Evolutionary conservation across 78 protist species (phyloP).

Genomic region (Speleostelium caveatum): DNA sequence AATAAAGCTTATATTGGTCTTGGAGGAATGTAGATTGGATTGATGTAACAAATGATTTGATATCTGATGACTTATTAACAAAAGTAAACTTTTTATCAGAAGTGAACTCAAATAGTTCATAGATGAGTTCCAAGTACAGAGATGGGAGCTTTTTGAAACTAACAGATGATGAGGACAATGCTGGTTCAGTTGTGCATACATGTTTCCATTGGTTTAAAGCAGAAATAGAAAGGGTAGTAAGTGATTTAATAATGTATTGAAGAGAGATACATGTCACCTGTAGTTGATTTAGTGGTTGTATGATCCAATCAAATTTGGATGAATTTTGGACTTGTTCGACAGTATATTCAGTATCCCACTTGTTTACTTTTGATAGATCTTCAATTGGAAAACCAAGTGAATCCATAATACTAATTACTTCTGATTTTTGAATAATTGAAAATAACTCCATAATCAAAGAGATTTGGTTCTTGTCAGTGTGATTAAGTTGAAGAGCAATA

Average conservation of each 20-base stretch:
- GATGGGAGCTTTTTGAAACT: too few relatives aligned
- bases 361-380: not conserved
- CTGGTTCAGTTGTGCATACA: too few relatives aligned
- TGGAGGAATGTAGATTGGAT: too few relatives aligned
- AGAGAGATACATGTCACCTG: not conserved
- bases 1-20: too few relatives aligned
- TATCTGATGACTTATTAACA: too few relatives aligned
- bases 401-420: slow-evolving; percentile 18
- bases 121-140: too few relatives aligned
- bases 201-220: not conserved
- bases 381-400: slow-evolving; percentile 4
- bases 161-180: too few relatives aligned
- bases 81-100: too few relatives aligned
- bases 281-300: slow-evolving; percentile 13
- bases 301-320: slow-evolving; percentile 17
- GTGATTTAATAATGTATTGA: not conserved
- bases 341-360: slow-evolving; percentile 20
- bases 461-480: not conserved
- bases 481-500: not conserved
- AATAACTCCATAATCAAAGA: slow-evolving; percentile 14
- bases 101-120: too few relatives aligned
- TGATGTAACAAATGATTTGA: too few relatives aligned
- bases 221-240: not conserved
- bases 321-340: too few relatives aligned
- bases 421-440: slow-evolving; percentile 5